Base-by-base conservation (phyloP, 768 basidiomycete genomes). In the Collybia sordida region DNA sequence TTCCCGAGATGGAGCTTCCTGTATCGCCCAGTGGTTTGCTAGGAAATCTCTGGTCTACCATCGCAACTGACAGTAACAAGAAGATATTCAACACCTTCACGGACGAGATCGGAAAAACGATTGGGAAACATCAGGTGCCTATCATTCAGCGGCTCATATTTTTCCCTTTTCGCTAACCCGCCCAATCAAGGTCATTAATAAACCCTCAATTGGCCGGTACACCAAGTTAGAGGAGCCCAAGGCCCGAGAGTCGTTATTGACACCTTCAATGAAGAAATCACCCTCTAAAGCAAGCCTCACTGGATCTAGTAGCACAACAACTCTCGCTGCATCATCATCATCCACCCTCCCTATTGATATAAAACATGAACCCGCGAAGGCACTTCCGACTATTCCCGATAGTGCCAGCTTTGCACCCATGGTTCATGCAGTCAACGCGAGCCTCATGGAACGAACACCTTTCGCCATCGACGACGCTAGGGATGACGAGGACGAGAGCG, bases 391-490 rank as follows among this genome's bases (percentile, higher is more conserved):
- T 51, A 56, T 70, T 2, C 73, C 74, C 1, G 71, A 72, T 43
- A 72, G 63, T 36, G 72, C 68, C 12, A 65, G 66, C 22, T 72
- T 80, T 38, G 79, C 82, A 63, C 79, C 86, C 5, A 79, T 88
- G 72, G 73, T 91, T 42, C 77, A 86, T 59, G 86, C 85, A 0
- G 90, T 87, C 44, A 88, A 82, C 55, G 87, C 87, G 25, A 90
- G 90, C 24, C 75, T 93, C 40, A 87, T 95, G 87, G 90, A 96
- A 64, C 77, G 96, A 37, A 93, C 92, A 21, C 87, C 88, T 55
- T 99, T 99, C 64, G 93, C 93, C n/a, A 97, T 98, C 52, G 97
- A 99, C 62, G 93, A 94, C 67, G 91, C 86, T 3, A 87, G 88
- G 9, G 90, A 90, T 22, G 86, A 85, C 0, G 88, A 90, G 68